Evolutionary conservation across 1,284 basidiomycete species (phyloP).

Genomic region (Tylopilus orsonianus): DNA sequence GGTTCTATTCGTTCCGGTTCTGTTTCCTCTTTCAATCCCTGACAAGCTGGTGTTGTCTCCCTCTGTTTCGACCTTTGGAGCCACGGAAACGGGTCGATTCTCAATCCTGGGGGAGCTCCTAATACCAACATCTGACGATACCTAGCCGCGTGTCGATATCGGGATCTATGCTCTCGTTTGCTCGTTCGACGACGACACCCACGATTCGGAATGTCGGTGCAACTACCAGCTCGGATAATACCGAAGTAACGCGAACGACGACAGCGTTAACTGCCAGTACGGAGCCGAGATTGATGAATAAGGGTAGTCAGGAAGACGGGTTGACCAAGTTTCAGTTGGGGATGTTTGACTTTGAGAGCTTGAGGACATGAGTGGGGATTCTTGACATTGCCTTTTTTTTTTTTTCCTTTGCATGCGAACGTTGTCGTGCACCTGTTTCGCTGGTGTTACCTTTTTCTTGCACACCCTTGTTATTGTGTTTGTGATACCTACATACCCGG

Average conservation of each 20-base stretch:
- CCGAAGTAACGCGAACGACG: constrained; percentile 29
- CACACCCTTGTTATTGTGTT: constrained; percentile 1
- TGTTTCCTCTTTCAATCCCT: constrained; percentile 49
- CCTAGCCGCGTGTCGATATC: constrained; percentile 34
- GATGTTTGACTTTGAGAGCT: constrained; percentile 27
- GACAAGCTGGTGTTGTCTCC: constrained; percentile 32
- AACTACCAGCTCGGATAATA: constrained; percentile 34
- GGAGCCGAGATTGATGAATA: constrained; percentile 8
- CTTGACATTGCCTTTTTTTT: not conserved
- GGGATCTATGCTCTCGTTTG: constrained; percentile 36
- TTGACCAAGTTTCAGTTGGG: constrained; percentile 17
- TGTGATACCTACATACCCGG: constrained; percentile 13
- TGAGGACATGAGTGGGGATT: constrained; percentile 8
- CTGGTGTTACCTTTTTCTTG: not conserved
- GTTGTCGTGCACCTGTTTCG: not conserved
- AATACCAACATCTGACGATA: constrained; percentile 14
- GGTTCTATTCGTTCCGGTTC: constrained; percentile 52
- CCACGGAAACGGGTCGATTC: constrained; percentile 22
- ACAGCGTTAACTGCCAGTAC: constrained; percentile 22
- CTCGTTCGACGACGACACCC: constrained; percentile 25
- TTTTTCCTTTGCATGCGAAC: constrained; percentile 5
- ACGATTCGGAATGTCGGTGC: constrained; percentile 34
- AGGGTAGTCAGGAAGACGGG: constrained; percentile 11
- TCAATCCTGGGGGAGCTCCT: constrained; percentile 24
- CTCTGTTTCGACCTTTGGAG: constrained; percentile 43